Evolutionary conservation across 805 yeast genomes (phyloP).

Genomic region (Candida pini): DNA sequence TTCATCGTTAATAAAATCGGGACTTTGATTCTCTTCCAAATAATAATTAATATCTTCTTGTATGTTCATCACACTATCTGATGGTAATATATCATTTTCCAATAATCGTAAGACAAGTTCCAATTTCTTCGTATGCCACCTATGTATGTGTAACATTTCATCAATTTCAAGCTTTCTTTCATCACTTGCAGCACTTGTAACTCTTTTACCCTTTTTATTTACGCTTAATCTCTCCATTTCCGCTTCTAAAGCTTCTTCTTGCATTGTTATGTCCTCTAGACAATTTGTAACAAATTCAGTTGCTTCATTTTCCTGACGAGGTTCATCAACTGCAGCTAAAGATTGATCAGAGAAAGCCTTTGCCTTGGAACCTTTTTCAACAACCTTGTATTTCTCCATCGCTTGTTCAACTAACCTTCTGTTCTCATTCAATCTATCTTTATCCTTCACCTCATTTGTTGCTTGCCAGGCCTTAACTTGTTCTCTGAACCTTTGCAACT

Average conservation of each 20-base stretch:
- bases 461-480: constrained; percentile 57
- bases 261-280: constrained; percentile 76
- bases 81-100: constrained; percentile 72
- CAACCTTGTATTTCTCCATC: constrained; percentile 57
- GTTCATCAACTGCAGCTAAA: constrained; percentile 42
- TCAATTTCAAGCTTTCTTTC: constrained; percentile 54
- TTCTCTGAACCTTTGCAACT: constrained; percentile 53
- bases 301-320: constrained; percentile 72
- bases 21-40: constrained; percentile 89
- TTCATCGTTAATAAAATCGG: constrained; percentile 91
- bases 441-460: constrained; percentile 45
- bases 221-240: constrained; percentile 50
- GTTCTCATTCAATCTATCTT: constrained; percentile 41
- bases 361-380: constrained; percentile 51
- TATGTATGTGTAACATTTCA: constrained; percentile 65
- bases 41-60: constrained; percentile 90
- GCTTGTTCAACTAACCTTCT: constrained; percentile 36
- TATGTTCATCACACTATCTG: constrained; percentile 68
- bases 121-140: constrained; percentile 70
- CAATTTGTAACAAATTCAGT: constrained; percentile 61
- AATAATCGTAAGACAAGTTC: constrained; percentile 72
- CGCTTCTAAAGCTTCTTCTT: constrained; percentile 71
- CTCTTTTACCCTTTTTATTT: constrained; percentile 49
- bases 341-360: constrained; percentile 57
- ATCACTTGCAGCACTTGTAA: constrained; percentile 32